phyloP scores from a whole-genome alignment of 139 green algal species.

The Asterochloris erici region DNA sequence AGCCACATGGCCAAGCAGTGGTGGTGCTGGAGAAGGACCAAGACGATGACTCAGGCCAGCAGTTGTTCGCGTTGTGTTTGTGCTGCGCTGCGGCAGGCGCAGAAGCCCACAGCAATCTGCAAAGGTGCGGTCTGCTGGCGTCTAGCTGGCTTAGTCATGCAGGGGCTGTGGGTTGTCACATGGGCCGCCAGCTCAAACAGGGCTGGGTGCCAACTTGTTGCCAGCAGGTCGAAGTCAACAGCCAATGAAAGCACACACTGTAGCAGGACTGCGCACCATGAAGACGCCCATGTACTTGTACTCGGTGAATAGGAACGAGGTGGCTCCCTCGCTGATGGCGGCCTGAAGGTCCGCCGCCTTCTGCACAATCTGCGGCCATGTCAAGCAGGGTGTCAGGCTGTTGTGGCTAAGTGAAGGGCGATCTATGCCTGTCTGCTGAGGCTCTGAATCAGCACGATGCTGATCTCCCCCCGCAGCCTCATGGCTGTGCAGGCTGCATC shows the following conservation, averaged over 20 bases:
- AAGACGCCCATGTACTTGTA: slow-evolving; percentile 92
- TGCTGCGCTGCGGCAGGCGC: neutral
- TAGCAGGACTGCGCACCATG: slow-evolving; percentile 53
- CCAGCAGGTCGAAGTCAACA: neutral
- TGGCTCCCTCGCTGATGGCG: slow-evolving; percentile 86
- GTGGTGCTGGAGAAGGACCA: too few relatives aligned
- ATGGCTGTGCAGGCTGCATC: too few relatives aligned
- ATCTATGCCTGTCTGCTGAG: neutral
- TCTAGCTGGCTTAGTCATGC: too few relatives aligned
- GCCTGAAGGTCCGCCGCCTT: slow-evolving; percentile 87
- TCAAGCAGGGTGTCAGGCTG: too few relatives aligned
- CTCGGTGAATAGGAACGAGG: slow-evolving; percentile 92
- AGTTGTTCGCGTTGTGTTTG: too few relatives aligned
- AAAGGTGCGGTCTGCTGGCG: too few relatives aligned
- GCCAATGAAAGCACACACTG: neutral
- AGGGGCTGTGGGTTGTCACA: too few relatives aligned
- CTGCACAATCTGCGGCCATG: slow-evolving; percentile 66
- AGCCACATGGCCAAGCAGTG: too few relatives aligned
- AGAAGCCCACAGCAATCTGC: neutral
- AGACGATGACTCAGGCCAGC: too few relatives aligned
- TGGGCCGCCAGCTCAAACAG: too few relatives aligned
- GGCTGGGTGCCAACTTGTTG: neutral
- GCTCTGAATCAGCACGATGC: too few relatives aligned
- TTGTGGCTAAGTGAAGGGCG: neutral
- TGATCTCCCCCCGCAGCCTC: too few relatives aligned